These are phyloP conservation scores for Rhodotorula sp. DNA, from an alignment of 1,284 basidiomycete genomes.

Conservation along the genomic window DNA sequence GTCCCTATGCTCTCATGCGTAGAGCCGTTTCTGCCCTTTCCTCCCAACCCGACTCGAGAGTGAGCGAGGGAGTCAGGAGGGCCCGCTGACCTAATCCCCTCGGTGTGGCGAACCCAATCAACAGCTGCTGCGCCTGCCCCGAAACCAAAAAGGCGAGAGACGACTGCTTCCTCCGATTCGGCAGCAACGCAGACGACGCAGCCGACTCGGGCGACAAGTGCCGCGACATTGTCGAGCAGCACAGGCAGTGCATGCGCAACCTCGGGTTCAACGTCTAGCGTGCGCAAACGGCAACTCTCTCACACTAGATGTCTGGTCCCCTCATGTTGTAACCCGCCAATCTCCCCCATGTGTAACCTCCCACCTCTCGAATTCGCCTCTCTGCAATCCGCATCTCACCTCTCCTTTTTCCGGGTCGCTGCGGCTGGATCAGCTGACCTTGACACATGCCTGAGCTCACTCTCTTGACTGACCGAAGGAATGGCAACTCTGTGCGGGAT, in stretches of 20 bases:
- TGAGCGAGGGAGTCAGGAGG: rapidly evolving
- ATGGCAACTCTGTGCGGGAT: no score
- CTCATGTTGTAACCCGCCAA: no score
- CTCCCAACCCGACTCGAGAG: background rate
- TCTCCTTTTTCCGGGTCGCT: no score
- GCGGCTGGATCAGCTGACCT: no score
- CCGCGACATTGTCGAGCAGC: constrained; percentile 70
- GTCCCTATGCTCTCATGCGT: constrained; percentile 43
- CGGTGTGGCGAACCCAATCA: background rate
- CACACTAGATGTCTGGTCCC: no score
- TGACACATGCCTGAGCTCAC: no score
- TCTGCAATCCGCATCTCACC: no score
- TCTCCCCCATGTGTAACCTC: no score
- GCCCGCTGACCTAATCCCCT: background rate
- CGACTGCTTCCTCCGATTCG: constrained; percentile 79
- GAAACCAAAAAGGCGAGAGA: constrained; percentile 87
- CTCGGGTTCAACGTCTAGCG: constrained; percentile 49
- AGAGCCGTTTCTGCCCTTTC: background rate
- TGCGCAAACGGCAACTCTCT: background rate
- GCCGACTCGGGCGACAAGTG: constrained; percentile 71
- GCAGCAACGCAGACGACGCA: constrained; percentile 58
- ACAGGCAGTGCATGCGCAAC: constrained; percentile 84
- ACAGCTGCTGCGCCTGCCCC: constrained; percentile 85
- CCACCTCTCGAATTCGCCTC: no score
- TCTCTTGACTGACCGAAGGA: no score